Conservation (phyloP, 164 flowering plant species). For the Liquidambar formosana region DNA sequence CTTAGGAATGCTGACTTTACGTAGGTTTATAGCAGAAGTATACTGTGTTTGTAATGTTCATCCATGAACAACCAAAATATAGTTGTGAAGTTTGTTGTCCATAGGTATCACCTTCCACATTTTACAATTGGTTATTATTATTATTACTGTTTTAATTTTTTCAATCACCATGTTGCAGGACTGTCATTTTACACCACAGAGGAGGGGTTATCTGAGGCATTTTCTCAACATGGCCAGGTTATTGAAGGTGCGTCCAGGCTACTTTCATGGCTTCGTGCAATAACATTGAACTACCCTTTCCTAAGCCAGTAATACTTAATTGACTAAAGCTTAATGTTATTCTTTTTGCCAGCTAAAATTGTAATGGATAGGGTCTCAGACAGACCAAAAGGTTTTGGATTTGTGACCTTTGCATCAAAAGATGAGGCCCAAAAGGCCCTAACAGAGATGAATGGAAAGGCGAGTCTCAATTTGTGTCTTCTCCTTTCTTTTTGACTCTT, state of each 20-base stretch:
- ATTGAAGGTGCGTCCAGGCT: conserved; percentile 52
- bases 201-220: conserved; percentile 61
- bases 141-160: background rate
- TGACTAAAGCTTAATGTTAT: background rate
- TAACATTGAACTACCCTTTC: background rate
- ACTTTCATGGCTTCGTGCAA: background rate
- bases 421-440: conserved; percentile 77
- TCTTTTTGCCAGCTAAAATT: conserved; percentile 57
- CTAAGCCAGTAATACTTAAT: background rate
- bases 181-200: conserved; percentile 79
- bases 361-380: conserved; percentile 67
- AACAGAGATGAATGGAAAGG: conserved; percentile 83
- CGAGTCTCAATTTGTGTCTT: conserved; percentile 3
- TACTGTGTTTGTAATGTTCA: too few species aligned
- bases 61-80: too few species aligned
- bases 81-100: too few species aligned
- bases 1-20: too few species aligned
- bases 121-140: too few species aligned
- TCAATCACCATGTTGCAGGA: conserved; percentile 41
- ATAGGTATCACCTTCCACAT: too few species aligned
- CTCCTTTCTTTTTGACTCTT: background rate
- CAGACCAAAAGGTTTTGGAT: conserved; percentile 90
- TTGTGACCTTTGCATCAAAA: conserved; percentile 83
- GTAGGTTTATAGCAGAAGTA: too few species aligned
- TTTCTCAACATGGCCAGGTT: conserved; percentile 83